Evolutionary conservation across 176 grass and related monocot species (phyloP), one percentile per base, ranked within the genome.

Genomic region (Stipa capillata): DNA sequence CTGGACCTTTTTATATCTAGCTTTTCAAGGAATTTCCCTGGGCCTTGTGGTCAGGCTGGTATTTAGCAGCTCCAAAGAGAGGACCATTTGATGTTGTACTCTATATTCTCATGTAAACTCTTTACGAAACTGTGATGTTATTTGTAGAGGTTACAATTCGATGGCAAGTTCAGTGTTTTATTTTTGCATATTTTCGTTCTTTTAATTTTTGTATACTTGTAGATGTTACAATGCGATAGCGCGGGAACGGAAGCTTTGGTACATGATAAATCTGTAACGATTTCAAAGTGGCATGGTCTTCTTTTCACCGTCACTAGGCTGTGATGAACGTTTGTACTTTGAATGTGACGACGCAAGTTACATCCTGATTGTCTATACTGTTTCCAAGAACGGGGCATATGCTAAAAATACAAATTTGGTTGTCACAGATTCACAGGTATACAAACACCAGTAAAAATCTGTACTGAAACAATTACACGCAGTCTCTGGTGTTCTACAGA

Each of bases 61-160:
- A 45, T 73, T 66, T 66, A 42, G 13, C 5, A 33, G 15, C 77
- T 35, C 8, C 24, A 32, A 51, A 85, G 55, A 44, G 65, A 65
- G 44, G 69, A 28, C 20, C 39, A 6, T 76, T 10, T 47, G 29
- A 48, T 89, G 76, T 64, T 85, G 63, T 83, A 72, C 10, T 48
- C 13, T 20, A 44, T 57, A 71, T 64, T 78, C 27, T 72, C 45
- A 53, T 18, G 17, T 44, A n/a, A 42, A 58, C 24, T 47, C 9
- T 16, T 60, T 29, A 3, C 60, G 68, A 58, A 74, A 28, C 13
- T 39, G 73, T 28, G 34, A 13, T 79, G 35, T 40, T 57, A 71
- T 31, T 62, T 71, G 33, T 13, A 7, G 20, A 24, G 32, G 36
- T 63, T 24, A 3, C 33, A 51, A 42, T 33, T 10, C 36, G 15